phyloP scores from a whole-genome alignment of 2,329 filamentous ascomycete species.

The Alternaria gansuensis region DNA sequence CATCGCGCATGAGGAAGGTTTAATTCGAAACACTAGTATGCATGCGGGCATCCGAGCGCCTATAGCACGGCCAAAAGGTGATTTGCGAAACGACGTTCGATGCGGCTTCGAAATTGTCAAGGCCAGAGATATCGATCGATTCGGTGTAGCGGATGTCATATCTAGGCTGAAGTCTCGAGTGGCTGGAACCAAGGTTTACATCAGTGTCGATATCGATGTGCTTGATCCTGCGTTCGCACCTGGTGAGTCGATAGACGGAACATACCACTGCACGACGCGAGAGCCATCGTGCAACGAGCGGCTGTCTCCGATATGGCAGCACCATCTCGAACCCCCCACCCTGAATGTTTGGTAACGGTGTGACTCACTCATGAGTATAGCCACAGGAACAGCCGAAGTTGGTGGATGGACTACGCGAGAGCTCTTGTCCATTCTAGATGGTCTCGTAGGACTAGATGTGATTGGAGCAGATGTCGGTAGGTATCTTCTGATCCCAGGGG shows the following conservation, averaged over 20 bases:
- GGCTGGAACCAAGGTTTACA: slow-evolving; percentile 63
- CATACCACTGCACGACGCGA: neutral
- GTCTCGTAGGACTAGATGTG: slow-evolving; percentile 65
- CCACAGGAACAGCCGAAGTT: slow-evolving; percentile 68
- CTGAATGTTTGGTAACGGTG: neutral
- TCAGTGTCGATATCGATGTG: slow-evolving; percentile 66
- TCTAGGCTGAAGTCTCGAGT: slow-evolving; percentile 62
- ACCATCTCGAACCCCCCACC: neutral
- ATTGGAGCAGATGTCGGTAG: slow-evolving; percentile 66
- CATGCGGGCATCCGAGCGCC: slow-evolving; percentile 70
- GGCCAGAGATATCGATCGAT: slow-evolving; percentile 63
- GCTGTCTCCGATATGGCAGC: neutral
- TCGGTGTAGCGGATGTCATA: slow-evolving; percentile 60
- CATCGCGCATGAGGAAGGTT: slow-evolving; percentile 68
- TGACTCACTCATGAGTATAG: slow-evolving; percentile 34
- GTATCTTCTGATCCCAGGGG: slow-evolving; percentile 19
- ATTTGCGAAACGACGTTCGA: slow-evolving; percentile 65
- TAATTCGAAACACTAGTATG: slow-evolving; percentile 67
- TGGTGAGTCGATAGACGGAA: slow-evolving; percentile 48
- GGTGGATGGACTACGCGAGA: slow-evolving; percentile 70
- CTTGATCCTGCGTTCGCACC: slow-evolving; percentile 65
- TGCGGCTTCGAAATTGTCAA: slow-evolving; percentile 68
- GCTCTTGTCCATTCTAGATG: slow-evolving; percentile 66
- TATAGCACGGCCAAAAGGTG: slow-evolving; percentile 59
- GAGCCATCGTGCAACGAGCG: neutral